Evolutionary conservation across 2,329 filamentous ascomycete genomes (phyloP).

Genomic region (Scytalidium lignicola): DNA sequence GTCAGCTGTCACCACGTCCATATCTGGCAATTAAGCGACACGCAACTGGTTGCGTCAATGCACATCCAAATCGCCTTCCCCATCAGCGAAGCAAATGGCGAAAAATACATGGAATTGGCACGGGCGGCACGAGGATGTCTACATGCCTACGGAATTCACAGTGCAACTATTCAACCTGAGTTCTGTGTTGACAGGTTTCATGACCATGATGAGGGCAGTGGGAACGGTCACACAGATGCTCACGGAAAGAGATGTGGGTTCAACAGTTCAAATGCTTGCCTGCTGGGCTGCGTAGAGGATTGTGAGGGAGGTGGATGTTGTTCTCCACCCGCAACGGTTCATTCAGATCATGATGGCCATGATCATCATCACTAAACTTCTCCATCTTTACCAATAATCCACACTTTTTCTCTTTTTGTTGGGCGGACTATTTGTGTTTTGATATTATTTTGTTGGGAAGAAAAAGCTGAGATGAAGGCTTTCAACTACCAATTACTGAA

Average conservation of each 20-base stretch:
- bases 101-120: slow-evolving; percentile 87
- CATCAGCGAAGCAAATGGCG: slow-evolving; percentile 72
- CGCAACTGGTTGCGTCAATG: slow-evolving; percentile 87
- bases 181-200: slow-evolving; percentile 53
- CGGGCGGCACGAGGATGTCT: slow-evolving; percentile 79
- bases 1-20: slow-evolving; percentile 92
- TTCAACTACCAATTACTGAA: no score
- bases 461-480: no score
- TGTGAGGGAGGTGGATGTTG: slow-evolving; percentile 29
- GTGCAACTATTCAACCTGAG: slow-evolving; percentile 94
- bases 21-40: slow-evolving; percentile 95
- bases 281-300: slow-evolving; percentile 29
- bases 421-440: no score
- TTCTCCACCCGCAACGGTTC: slow-evolving; percentile 13
- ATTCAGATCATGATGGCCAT: slow-evolving; percentile 19
- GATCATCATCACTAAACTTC: background rate
- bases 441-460: no score
- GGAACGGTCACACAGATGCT: slow-evolving; percentile 9
- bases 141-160: slow-evolving; percentile 94
- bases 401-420: no score
- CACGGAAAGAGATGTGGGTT: slow-evolving; percentile 14
- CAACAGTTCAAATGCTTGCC: slow-evolving; percentile 22
- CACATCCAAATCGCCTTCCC: slow-evolving; percentile 91
- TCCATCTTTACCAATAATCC: no score
- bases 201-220: slow-evolving; percentile 16